phyloP scores from a whole-genome alignment of 208 protist genomes.

The Leishmania turanica region DNA sequence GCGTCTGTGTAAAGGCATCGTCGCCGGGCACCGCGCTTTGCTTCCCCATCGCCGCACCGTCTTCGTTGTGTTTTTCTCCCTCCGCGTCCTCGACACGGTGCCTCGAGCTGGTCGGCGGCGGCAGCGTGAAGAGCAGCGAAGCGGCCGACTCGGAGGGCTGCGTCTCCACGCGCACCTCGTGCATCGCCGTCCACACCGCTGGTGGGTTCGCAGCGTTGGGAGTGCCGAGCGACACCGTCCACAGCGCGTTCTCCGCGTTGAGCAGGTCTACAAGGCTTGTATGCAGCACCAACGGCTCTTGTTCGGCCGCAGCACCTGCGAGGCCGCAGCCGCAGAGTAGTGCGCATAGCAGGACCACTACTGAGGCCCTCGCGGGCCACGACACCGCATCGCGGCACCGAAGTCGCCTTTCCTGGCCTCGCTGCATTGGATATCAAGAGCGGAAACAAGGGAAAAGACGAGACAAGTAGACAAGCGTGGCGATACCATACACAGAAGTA shows the following conservation, averaged over 20 bases:
- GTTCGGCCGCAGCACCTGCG: slow-evolving; percentile 5
- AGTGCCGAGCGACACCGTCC: slow-evolving; percentile 15
- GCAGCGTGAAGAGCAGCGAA: slow-evolving; percentile 21
- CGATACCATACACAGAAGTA: neutral
- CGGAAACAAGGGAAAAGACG: neutral
- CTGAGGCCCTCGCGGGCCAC: neutral
- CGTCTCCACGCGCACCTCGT: slow-evolving; percentile 21
- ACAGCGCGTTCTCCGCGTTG: slow-evolving; percentile 24
- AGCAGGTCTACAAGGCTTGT: slow-evolving; percentile 27
- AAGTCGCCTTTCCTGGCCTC: neutral
- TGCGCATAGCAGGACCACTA: slow-evolving; percentile 1
- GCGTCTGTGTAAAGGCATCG: slow-evolving; percentile 4
- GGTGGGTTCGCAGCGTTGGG: neutral
- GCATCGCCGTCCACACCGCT: slow-evolving; percentile 27
- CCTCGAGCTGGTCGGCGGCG: slow-evolving; percentile 7
- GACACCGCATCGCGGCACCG: neutral
- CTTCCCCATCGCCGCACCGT: neutral
- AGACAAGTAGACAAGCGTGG: neutral
- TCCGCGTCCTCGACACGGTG: slow-evolving; percentile 1
- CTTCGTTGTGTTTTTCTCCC: neutral
- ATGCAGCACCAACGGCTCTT: slow-evolving; percentile 18
- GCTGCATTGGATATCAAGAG: neutral
- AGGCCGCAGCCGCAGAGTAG: neutral
- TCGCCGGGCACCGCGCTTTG: neutral
- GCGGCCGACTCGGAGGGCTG: slow-evolving; percentile 27